A percentile compares a stretch with the other conserved stretches of the same genome.
phyloP scores from a whole-genome alignment of 129 eudicot genomes.

The Flaveria trinervia region DNA sequence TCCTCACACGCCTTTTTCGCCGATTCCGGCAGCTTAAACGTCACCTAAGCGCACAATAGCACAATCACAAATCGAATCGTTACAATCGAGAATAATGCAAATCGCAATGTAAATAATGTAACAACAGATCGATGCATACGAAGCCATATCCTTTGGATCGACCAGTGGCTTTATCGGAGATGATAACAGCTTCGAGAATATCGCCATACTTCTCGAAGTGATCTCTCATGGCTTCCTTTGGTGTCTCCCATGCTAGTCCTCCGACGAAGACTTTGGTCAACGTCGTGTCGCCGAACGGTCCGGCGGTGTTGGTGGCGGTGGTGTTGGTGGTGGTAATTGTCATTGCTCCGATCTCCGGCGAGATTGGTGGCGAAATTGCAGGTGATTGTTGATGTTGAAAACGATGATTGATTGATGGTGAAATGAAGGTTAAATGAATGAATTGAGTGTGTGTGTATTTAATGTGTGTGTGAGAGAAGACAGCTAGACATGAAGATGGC shows the following conservation, averaged over 20 bases:
- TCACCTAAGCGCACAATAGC: slow-evolving; percentile 49
- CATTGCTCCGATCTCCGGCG: too few relatives aligned
- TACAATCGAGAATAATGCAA: neutral
- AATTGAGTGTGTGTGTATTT: too few relatives aligned
- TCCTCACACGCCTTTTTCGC: slow-evolving; percentile 98
- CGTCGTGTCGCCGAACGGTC: slow-evolving; percentile 84
- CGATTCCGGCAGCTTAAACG: slow-evolving; percentile 82
- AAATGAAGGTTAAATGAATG: too few relatives aligned
- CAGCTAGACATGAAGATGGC: too few relatives aligned
- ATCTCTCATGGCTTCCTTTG: slow-evolving; percentile 67
- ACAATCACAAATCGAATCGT: slow-evolving; percentile 1
- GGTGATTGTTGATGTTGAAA: too few relatives aligned
- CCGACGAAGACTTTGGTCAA: slow-evolving; percentile 91
- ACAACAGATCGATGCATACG: slow-evolving; percentile 39
- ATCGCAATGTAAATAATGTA: neutral
- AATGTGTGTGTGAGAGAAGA: too few relatives aligned
- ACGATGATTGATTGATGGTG: too few relatives aligned
- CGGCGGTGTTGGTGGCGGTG: too few relatives aligned
- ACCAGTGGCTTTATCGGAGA: slow-evolving; percentile 82
- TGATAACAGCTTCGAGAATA: slow-evolving; percentile 83
- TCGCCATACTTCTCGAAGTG: slow-evolving; percentile 80
- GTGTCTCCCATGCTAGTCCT: slow-evolving; percentile 95
- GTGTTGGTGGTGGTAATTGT: too few relatives aligned
- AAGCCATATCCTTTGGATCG: slow-evolving; percentile 97
- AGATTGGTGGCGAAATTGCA: too few relatives aligned